phyloP scores from a whole-genome alignment of 441 rosid genomes.

The Gossypium trilobum region DNA sequence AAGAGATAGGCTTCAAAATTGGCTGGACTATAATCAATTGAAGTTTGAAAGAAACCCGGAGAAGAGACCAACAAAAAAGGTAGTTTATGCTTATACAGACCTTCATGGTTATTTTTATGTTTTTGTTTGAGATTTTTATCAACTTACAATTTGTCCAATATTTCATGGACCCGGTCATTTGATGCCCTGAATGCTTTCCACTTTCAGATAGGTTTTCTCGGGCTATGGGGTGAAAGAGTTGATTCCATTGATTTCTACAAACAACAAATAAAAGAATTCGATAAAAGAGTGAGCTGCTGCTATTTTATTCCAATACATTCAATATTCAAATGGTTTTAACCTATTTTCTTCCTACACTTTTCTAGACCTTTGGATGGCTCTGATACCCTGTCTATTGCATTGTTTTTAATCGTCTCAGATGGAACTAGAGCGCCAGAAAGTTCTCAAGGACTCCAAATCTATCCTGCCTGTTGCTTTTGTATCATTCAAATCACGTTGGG shows the following conservation, averaged over 20 bases:
- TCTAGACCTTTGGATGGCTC: conserved; percentile 11
- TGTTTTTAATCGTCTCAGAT: conserved; percentile 35
- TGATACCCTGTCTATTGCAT: conserved; percentile 1
- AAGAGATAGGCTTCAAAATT: conserved; percentile 69
- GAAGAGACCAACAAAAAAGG: conserved; percentile 72
- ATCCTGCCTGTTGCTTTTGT: conserved; percentile 76
- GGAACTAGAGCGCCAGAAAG: conserved; percentile 60
- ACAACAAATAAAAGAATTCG: conserved; percentile 51
- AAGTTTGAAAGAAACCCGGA: conserved; percentile 74
- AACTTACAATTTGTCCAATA: neutral
- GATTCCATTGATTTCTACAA: conserved; percentile 81
- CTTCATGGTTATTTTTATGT: neutral
- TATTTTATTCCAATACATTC: neutral
- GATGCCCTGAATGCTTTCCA: conserved; percentile 11
- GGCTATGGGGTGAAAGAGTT: conserved; percentile 70
- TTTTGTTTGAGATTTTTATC: neutral
- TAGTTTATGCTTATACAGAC: conserved; percentile 17
- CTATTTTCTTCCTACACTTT: conserved; percentile 2
- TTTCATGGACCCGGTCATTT: conserved; percentile 10
- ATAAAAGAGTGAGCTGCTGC: conserved; percentile 46
- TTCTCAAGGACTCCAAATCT: conserved; percentile 58
- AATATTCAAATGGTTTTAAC: neutral
- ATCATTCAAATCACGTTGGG: conserved; percentile 88
- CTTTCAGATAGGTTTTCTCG: conserved; percentile 69
- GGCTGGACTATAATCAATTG: conserved; percentile 81